phyloP scores from a whole-genome alignment of 352 stramenopile species.

The Globisporangium orthogonon region DNA sequence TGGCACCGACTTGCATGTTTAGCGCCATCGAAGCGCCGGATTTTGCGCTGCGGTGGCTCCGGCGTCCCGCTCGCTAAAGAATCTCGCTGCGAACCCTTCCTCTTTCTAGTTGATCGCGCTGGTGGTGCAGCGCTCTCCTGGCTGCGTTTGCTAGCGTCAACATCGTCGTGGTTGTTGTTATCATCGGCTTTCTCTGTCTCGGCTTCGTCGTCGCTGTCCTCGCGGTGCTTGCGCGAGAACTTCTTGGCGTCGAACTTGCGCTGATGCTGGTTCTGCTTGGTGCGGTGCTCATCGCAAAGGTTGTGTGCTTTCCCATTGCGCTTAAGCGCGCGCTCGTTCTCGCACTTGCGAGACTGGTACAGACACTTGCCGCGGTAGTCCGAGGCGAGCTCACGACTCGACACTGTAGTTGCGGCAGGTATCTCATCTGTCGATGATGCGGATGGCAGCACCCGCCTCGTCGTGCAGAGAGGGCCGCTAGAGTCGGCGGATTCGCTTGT shows the following conservation, averaged over 20 bases:
- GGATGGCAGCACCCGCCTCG: neutral
- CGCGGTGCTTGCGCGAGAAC: conserved; percentile 44
- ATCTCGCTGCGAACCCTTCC: neutral
- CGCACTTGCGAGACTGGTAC: conserved; percentile 76
- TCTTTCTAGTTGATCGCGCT: neutral
- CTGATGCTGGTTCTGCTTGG: conserved; percentile 79
- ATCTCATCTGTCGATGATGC: neutral
- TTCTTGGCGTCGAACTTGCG: conserved; percentile 82
- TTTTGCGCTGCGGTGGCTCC: conserved; percentile 7
- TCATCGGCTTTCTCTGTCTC: neutral
- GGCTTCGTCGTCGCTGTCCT: conserved; percentile 7
- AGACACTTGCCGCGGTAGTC: conserved; percentile 59
- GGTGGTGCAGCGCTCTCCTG: neutral
- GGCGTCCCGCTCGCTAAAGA: neutral
- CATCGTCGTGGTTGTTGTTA: conserved; percentile 1
- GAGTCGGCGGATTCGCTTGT: neutral
- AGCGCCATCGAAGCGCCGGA: conserved; percentile 13
- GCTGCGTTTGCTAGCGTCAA: conserved; percentile 1
- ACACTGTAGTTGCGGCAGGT: neutral
- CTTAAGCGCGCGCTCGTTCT: conserved; percentile 76
- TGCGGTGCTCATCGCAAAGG: conserved; percentile 66
- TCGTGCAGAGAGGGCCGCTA: neutral
- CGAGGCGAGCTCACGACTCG: neutral
- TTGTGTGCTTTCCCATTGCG: conserved; percentile 76
- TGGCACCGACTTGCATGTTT: conserved; percentile 3